A percentile compares a stretch with the other conserved stretches of the same genome.
phyloP scores from a whole-genome alignment of 179 eudicot genomes.

The Nepenthes alata region DNA sequence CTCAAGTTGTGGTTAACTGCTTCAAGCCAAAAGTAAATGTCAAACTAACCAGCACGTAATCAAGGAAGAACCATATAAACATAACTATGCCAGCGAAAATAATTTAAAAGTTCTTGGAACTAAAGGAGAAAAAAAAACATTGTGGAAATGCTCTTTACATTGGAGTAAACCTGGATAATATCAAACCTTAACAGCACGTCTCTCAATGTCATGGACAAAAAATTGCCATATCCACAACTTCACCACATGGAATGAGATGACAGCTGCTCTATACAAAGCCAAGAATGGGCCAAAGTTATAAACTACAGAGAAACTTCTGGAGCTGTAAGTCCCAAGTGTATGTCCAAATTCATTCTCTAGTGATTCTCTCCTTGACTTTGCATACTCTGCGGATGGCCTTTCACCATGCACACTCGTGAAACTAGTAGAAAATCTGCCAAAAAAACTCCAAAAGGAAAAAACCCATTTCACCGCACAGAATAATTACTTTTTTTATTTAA shows the following conservation, averaged over 20 bases:
- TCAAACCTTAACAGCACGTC: slow-evolving; percentile 67
- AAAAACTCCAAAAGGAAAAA: too few species aligned
- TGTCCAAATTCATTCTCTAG: slow-evolving; percentile 83
- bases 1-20: too few species aligned
- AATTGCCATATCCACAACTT: slow-evolving; percentile 71
- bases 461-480: too few species aligned
- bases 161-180: background rate
- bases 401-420: slow-evolving; percentile 88
- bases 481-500: too few species aligned
- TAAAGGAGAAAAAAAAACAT: too few species aligned
- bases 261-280: slow-evolving; percentile 90
- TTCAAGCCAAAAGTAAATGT: background rate
- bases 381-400: slow-evolving; percentile 87
- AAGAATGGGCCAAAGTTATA: slow-evolving; percentile 85
- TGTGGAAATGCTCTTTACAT: too few species aligned
- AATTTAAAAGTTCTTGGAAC: background rate
- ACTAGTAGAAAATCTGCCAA: slow-evolving; percentile 55
- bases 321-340: slow-evolving; percentile 55
- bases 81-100: background rate
- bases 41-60: background rate
- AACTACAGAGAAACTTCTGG: slow-evolving; percentile 54
- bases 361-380: slow-evolving; percentile 77
- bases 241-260: slow-evolving; percentile 72
- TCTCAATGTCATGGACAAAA: slow-evolving; percentile 61
- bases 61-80: background rate